phyloP scores from a whole-genome alignment of 495 filamentous ascomycete genomes.

The Geopyxis carbonaria region DNA sequence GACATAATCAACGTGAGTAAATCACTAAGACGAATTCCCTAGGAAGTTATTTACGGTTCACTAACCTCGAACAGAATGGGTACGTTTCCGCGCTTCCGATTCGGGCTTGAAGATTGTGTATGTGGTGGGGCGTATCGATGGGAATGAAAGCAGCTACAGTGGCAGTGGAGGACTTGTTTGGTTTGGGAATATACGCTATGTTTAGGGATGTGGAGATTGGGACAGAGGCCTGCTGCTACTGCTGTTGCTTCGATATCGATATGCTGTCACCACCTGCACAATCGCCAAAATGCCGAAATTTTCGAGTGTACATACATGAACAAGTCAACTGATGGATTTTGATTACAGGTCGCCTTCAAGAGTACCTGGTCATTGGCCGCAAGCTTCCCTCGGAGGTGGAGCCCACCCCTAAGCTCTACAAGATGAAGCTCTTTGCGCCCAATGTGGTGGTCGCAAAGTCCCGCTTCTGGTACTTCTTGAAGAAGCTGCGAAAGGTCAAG shows the following conservation, averaged over 20 bases:
- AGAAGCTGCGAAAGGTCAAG: slow-evolving; percentile 98
- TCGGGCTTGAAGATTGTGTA: slow-evolving; percentile 19
- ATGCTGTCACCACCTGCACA: no score
- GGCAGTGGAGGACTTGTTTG: slow-evolving; percentile 7
- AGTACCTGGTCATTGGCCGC: slow-evolving; percentile 99
- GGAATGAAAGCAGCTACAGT: slow-evolving; percentile 1
- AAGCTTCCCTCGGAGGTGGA: slow-evolving; percentile 92
- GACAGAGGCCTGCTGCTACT: slow-evolving; percentile 3
- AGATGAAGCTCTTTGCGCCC: slow-evolving; percentile 98
- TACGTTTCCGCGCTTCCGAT: slow-evolving; percentile 31
- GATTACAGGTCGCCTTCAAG: slow-evolving; percentile 68
- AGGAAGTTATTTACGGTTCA: no score
- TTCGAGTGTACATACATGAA: slow-evolving; percentile 1
- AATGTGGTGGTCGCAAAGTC: slow-evolving; percentile 97
- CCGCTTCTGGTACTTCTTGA: slow-evolving; percentile 99
- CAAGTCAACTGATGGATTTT: background rate
- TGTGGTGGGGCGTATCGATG: slow-evolving; percentile 10
- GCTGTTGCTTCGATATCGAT: slow-evolving; percentile 4
- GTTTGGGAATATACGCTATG: background rate
- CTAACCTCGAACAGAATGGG: slow-evolving; percentile 32
- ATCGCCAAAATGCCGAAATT: slow-evolving; percentile 1
- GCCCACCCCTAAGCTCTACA: slow-evolving; percentile 92
- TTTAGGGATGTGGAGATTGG: background rate
- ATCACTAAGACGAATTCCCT: no score
- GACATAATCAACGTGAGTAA: slow-evolving; percentile 26